Base-by-base conservation (phyloP, 805 yeast species). In the Nakazawaea wickerhamii region DNA sequence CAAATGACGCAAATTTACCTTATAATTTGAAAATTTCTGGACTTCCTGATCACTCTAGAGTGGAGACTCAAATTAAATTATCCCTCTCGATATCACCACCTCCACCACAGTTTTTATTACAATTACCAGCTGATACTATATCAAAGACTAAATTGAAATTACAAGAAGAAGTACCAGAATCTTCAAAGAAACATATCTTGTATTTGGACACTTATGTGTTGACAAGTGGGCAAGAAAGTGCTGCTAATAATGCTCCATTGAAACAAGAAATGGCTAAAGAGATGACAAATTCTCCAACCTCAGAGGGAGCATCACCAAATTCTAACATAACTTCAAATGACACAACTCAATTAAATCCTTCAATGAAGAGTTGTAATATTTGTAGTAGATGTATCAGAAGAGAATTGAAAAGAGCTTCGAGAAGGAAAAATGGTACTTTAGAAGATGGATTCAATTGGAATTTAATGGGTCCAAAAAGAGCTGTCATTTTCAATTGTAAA, bases 41-140 rank as follows among this genome's bases (percentile, higher is more conserved):
- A 40, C 67, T 91, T 35, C 97, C 97, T 2, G 64, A 75, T 4
- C 80, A 79, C 51, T 87, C 96, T 10, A 76, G 99, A 50, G 99
- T 91, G 5, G 99, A 91, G 63, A 91, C 97, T 13, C 99, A 93
- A 64, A 87, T 93, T 57, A 90, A 88, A 59, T 66, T 95, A 33
- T 71, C 73, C 34, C 63, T 91, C 17, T 59, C 72, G 7, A 65
- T 91, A 34, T 71, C 79, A 23, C 95, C 96, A 1, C 77, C 91
- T 1, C 95, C 95, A 0, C 71, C 77, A 4, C 84, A 87, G 52
- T 69, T 73, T 39, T 63, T 86, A 39, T 63, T 93, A 26, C 93
- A 87, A 58, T 64, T 93, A 36, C 95, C 98, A 5, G 75, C 87
- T 43, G 95, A 89, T 58, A 78, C 95, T 27, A 84, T 91, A 38